Evolutionary conservation across 2,329 filamentous ascomycete genomes (phyloP).

Genomic region (Celoporthe dispersa): DNA sequence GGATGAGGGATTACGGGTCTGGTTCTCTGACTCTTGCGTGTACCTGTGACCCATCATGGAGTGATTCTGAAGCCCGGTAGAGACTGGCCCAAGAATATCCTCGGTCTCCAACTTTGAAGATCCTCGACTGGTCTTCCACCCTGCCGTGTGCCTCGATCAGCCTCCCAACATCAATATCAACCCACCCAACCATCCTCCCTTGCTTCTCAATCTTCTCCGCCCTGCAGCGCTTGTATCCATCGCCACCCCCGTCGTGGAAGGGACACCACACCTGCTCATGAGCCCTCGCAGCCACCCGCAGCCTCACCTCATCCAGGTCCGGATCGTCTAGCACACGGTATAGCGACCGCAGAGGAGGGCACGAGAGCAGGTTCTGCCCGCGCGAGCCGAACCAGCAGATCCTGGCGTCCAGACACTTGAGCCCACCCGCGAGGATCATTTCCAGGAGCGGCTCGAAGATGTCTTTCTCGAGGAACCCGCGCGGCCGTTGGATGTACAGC

Average conservation of each 20-base stretch:
- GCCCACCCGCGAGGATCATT: conserved; percentile 35
- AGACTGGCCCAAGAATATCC: neutral
- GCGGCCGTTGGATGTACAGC: conserved; percentile 33
- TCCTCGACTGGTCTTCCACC: conserved; percentile 9
- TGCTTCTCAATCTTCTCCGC: neutral
- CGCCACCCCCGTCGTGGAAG: conserved; percentile 41
- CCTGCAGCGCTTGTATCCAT: neutral
- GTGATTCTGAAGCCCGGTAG: no score
- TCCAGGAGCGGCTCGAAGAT: conserved; percentile 34
- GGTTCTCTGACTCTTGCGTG: neutral
- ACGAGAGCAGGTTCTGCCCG: conserved; percentile 23
- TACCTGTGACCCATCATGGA: neutral
- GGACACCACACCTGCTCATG: conserved; percentile 48
- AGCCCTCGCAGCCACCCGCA: conserved; percentile 41
- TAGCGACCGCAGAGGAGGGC: conserved; percentile 37
- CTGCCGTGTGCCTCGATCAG: conserved; percentile 28
- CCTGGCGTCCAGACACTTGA: conserved; percentile 34
- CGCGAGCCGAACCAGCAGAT: conserved; percentile 1
- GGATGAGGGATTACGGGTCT: neutral
- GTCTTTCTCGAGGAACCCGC: conserved; percentile 29
- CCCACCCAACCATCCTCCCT: conserved; percentile 22
- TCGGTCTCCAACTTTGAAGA: conserved; percentile 19
- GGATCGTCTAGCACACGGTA: conserved; percentile 50
- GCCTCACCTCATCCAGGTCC: conserved; percentile 45
- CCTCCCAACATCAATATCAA: conserved; percentile 36